phyloP scores from a whole-genome alignment of 129 eudicot genomes.

The Artemisia tridentata region DNA sequence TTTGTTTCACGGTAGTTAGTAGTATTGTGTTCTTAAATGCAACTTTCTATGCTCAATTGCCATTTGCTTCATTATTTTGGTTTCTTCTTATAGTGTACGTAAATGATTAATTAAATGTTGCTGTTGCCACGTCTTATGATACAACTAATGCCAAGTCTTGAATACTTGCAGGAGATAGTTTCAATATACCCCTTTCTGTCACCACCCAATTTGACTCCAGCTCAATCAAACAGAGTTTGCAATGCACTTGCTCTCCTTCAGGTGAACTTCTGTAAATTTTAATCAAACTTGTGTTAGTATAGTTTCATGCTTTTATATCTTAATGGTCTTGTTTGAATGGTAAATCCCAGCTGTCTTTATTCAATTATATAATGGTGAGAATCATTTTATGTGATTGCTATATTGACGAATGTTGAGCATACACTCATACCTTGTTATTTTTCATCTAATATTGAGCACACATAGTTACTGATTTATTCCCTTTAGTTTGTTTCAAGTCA shows the following conservation, averaged over 20 bases:
- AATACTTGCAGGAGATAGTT: constrained; percentile 70
- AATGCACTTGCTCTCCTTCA: constrained; percentile 93
- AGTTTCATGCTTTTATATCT: not conserved
- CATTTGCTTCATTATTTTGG: not conserved
- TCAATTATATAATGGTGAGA: not conserved
- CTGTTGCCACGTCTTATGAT: not conserved
- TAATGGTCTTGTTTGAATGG: constrained; percentile 19
- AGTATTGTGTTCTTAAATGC: too few relatives aligned
- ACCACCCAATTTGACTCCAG: constrained; percentile 81
- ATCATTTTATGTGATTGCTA: constrained; percentile 7
- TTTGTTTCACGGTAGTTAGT: not conserved
- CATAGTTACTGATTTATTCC: not conserved
- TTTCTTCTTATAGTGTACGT: not conserved
- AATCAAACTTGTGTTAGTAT: not conserved
- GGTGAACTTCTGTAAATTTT: constrained; percentile 30
- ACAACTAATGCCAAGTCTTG: constrained; percentile 7
- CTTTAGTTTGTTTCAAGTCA: not conserved
- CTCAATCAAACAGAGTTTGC: constrained; percentile 86
- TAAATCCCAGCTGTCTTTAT: constrained; percentile 1
- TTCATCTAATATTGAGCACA: not conserved
- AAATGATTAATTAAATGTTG: not conserved
- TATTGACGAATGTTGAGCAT: constrained; percentile 6
- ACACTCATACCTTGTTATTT: not conserved
- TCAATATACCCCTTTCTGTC: constrained; percentile 79
- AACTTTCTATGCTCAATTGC: not conserved